phyloP scores from a whole-genome alignment of 768 basidiomycete genomes.

The Boletus rex-veris region DNA sequence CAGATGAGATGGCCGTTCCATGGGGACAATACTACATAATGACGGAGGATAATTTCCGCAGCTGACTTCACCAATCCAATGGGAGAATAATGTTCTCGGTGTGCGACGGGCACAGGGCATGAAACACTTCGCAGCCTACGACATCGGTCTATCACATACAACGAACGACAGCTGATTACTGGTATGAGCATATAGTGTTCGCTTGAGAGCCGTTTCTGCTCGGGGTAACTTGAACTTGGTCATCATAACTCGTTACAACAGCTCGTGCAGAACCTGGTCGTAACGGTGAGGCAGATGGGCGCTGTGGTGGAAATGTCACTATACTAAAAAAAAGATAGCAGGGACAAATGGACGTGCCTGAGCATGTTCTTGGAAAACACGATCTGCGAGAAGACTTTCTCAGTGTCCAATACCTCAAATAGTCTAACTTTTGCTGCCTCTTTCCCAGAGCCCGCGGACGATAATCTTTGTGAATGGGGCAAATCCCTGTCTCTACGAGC shows the following conservation, averaged over 20 bases:
- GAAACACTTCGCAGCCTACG: not conserved
- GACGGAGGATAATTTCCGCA: not conserved
- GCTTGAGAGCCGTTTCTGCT: not conserved
- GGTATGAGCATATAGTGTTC: not conserved
- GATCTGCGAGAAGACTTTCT: slow-evolving; percentile 76
- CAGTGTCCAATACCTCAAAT: slow-evolving; percentile 75
- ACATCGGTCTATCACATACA: slow-evolving; percentile 15
- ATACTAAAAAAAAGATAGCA: not conserved
- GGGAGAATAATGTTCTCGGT: not conserved
- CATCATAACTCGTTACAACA: slow-evolving; percentile 39
- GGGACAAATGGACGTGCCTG: slow-evolving; percentile 42
- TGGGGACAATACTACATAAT: not conserved
- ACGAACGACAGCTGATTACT: slow-evolving; percentile 9
- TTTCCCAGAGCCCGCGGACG: slow-evolving; percentile 14
- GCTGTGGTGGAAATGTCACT: slow-evolving; percentile 31
- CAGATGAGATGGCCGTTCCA: not conserved
- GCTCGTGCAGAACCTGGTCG: slow-evolving; percentile 68
- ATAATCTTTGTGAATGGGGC: slow-evolving; percentile 42
- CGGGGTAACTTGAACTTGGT: not conserved
- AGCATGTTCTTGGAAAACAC: slow-evolving; percentile 83
- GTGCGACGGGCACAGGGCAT: not conserved
- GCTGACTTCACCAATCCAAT: not conserved
- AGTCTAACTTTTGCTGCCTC: slow-evolving; percentile 57
- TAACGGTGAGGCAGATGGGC: slow-evolving; percentile 82
- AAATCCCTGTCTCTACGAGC: slow-evolving; percentile 72